phyloP scores from a whole-genome alignment of 2,329 filamentous ascomycete genomes.

The Xylaria polymorpha region DNA sequence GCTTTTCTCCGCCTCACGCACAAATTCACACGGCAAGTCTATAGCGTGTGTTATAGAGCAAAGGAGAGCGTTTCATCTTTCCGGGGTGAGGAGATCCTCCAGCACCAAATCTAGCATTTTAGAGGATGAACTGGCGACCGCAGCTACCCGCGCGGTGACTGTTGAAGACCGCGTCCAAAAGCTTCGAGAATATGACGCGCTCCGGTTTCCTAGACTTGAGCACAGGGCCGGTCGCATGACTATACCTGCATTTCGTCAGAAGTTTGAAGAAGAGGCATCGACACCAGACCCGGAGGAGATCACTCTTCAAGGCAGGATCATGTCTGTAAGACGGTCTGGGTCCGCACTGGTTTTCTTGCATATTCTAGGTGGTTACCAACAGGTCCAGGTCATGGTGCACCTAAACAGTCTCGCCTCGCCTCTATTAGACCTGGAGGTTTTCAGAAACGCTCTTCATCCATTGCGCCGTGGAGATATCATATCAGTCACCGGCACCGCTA shows the following conservation, averaged over 20 bases:
- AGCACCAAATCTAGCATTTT: background rate
- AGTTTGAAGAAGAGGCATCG: slow-evolving; percentile 46
- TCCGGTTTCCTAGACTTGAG: slow-evolving; percentile 67
- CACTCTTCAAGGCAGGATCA: slow-evolving; percentile 50
- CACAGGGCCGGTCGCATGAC: slow-evolving; percentile 51
- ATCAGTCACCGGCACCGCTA: slow-evolving; percentile 78
- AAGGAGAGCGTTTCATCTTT: slow-evolving; percentile 36
- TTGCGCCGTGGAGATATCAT: slow-evolving; percentile 78
- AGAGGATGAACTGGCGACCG: slow-evolving; percentile 24
- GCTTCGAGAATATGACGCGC: slow-evolving; percentile 60
- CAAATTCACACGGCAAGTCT: slow-evolving; percentile 36
- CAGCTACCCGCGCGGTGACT: slow-evolving; percentile 31
- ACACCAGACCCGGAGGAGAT: slow-evolving; percentile 46
- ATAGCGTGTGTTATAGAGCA: slow-evolving; percentile 35
- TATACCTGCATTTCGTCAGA: slow-evolving; percentile 54
- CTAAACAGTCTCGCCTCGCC: slow-evolving; percentile 60
- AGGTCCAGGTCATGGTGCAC: slow-evolving; percentile 82
- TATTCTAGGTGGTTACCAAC: slow-evolving; percentile 76
- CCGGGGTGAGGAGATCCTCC: slow-evolving; percentile 19
- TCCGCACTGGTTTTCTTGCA: slow-evolving; percentile 88
- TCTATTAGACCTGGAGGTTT: slow-evolving; percentile 55
- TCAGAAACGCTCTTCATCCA: slow-evolving; percentile 72
- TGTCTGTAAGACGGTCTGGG: slow-evolving; percentile 57
- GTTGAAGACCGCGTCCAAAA: slow-evolving; percentile 60
- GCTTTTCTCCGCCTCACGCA: slow-evolving; percentile 60